Base-by-base conservation (phyloP, 352 stramenopile species). In the Phytophthora tentaculata region DNA sequence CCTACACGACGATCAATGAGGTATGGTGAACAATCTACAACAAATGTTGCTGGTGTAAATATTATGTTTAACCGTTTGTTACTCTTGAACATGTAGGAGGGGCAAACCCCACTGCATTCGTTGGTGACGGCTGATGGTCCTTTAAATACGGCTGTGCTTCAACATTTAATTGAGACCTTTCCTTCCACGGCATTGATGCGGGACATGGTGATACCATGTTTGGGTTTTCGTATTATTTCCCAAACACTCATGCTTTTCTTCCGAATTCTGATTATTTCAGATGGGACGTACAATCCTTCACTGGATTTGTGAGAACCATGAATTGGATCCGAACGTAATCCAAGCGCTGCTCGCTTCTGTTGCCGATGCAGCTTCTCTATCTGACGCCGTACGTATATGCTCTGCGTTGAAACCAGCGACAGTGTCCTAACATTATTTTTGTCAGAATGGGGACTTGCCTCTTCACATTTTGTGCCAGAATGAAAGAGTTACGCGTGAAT, bases 401-500 rank as follows among this genome's bases (percentile, higher is more conserved):
- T 43, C 16, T 58, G 17, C 17, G 9, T 22, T 23, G 28, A n/a
- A n/a, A 10, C 39, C 20, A 47, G 16, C 14, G 17, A 37, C 29
- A 23, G 10, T 57, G 14, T 24, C 20, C 51, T 53, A 51, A 37
- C 45, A 16, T 56, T 51, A 8, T 47, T 56, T 45, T 54, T 7
- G 6, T 23, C 35, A 89, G 79, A 81, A 89, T 32, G 58, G 68
- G 1, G 81, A 91, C 10, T 56, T 91, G 16, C 76, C 83, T 4
- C 60, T 93, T n/a, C 79, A 91, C 64, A 44, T 86, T 9, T 59
- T 88, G 10, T 86, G 81, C 35, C 73, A 83, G 20, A 91, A 88
- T 43, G 53, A 56, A 6, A 58, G 56, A 0, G 41, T 88, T 9
- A 68, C 50, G 0, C 45, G 61, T 0, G 64, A 80, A 9, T 59